Evolutionary conservation across 2,329 filamentous ascomycete genomes (phyloP).

Genomic region (Penicillium digitatum): DNA sequence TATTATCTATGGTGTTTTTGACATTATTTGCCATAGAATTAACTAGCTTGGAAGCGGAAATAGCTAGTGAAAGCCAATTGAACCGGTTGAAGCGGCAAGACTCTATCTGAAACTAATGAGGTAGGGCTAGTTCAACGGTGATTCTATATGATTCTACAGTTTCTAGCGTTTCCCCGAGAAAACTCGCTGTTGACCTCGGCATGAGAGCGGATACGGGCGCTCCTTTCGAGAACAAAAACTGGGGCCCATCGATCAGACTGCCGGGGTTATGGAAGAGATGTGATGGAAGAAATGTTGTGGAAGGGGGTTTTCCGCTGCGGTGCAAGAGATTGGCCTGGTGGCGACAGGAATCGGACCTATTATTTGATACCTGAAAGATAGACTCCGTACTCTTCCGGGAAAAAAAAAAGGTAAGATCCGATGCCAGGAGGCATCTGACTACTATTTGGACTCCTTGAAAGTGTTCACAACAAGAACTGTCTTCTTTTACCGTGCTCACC

Average conservation of each 20-base stretch:
- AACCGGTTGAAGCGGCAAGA: conserved; percentile 1
- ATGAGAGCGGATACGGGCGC: conserved; percentile 8
- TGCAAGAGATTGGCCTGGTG: conserved; percentile 1
- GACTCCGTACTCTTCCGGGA: background rate
- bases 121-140: background rate
- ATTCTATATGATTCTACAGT: background rate
- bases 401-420: background rate
- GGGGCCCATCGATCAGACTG: conserved; percentile 10
- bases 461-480: background rate
- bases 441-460: background rate
- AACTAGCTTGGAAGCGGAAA: background rate
- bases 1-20: background rate
- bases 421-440: background rate
- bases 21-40: background rate
- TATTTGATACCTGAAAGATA: background rate
- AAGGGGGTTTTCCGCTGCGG: conserved; percentile 2
- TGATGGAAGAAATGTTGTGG: no score
- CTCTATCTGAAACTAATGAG: background rate
- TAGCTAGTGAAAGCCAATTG: background rate
- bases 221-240: conserved; percentile 8
- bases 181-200: conserved; percentile 8
- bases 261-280: conserved; percentile 11
- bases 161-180: conserved; percentile 9
- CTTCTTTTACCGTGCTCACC: background rate
- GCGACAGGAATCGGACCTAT: background rate